These are phyloP conservation scores for Kwoniella botswanensis DNA, from an alignment of 768 basidiomycete species.

Conservation along the genomic window DNA sequence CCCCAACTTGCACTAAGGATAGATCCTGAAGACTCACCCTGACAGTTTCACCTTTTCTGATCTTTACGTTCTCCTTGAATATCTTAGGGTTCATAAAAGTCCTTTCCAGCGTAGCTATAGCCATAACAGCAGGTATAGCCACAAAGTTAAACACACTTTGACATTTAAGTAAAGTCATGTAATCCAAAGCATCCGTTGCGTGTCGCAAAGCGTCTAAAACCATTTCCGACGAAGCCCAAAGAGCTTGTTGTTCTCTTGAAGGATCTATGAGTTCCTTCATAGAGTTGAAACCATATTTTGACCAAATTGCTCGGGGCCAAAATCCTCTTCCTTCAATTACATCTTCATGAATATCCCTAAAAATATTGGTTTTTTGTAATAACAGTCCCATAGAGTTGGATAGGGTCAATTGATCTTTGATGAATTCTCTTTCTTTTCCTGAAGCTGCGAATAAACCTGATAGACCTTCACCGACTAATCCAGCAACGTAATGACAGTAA, in stretches of 20 bases:
- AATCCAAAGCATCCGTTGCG: constrained; percentile 83
- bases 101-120: constrained; percentile 86
- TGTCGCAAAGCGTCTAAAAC: constrained; percentile 84
- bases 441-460: constrained; percentile 86
- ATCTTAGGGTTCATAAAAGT: constrained; percentile 93
- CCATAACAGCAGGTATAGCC: constrained; percentile 93
- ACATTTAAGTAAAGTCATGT: constrained; percentile 81
- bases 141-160: constrained; percentile 96
- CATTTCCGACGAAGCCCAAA: constrained; percentile 87
- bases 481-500: constrained; percentile 98
- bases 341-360: constrained; percentile 93
- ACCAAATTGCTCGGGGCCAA: constrained; percentile 96
- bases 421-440: constrained; percentile 74
- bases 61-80: constrained; percentile 89
- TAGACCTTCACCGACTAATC: constrained; percentile 94
- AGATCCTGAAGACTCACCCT: constrained; percentile 62
- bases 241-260: constrained; percentile 68
- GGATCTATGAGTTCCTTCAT: constrained; percentile 60
- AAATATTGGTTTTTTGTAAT: constrained; percentile 97
- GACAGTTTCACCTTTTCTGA: constrained; percentile 88
- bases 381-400: constrained; percentile 94
- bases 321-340: constrained; percentile 80
- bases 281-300: constrained; percentile 68
- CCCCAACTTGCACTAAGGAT: not conserved
- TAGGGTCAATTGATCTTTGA: constrained; percentile 81